A percentile compares a stretch with the other conserved stretches of the same genome.
Evolutionary conservation across 106 monocot species (phyloP).

Genomic region (Acorus gramineus): DNA sequence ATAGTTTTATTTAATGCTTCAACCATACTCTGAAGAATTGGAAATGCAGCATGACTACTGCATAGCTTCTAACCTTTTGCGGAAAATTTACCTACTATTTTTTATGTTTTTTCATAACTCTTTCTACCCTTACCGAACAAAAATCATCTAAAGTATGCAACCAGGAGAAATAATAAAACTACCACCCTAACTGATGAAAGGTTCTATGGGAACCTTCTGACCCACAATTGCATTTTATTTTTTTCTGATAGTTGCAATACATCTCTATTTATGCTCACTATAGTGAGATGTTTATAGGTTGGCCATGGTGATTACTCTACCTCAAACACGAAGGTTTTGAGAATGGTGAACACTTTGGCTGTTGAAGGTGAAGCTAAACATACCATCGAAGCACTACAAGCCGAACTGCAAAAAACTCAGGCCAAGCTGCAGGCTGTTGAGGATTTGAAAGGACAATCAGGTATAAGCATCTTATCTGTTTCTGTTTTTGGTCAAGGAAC

Average conservation of each 20-base stretch:
- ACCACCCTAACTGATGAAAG: too few relatives aligned
- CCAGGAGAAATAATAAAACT: too few relatives aligned
- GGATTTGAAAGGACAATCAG: conserved; percentile 89
- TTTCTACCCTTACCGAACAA: too few relatives aligned
- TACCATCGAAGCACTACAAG: conserved; percentile 75
- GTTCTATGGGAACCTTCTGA: too few relatives aligned
- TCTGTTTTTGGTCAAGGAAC: not conserved
- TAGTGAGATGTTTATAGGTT: conserved; percentile 22
- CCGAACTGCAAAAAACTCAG: conserved; percentile 75
- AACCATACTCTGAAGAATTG: too few relatives aligned
- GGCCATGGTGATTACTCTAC: conserved; percentile 93
- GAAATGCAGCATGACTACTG: too few relatives aligned
- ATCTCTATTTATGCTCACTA: too few relatives aligned
- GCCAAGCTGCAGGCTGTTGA: conserved; percentile 85
- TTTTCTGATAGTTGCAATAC: not conserved
- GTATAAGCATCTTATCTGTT: conserved; percentile 14
- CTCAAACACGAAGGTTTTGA: conserved; percentile 80
- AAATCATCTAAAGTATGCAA: too few relatives aligned
- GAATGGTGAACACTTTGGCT: conserved; percentile 87
- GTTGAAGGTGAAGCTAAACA: conserved; percentile 90
- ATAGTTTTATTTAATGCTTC: too few relatives aligned
- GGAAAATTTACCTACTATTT: too few relatives aligned
- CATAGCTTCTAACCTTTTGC: too few relatives aligned
- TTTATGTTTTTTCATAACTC: too few relatives aligned
- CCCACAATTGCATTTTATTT: not conserved